Evolutionary conservation across 768 basidiomycete genomes (phyloP).

Genomic region (Auricularia heimuer): DNA sequence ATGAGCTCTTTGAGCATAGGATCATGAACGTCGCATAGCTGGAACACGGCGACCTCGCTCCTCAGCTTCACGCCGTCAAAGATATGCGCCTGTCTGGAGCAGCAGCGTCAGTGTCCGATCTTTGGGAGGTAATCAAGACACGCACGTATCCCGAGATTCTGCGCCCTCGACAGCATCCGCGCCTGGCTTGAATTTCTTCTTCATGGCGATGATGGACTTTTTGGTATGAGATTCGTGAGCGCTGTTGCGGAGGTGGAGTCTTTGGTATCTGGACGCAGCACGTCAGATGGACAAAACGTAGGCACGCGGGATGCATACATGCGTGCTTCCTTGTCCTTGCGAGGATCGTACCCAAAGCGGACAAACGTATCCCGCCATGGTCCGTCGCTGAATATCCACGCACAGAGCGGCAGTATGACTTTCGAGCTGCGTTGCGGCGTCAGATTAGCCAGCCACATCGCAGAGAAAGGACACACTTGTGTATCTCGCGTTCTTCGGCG

Average conservation of each 20-base stretch:
- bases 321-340: conserved; percentile 58
- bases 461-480: conserved; percentile 45
- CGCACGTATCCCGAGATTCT: neutral
- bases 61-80: conserved; percentile 79
- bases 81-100: conserved; percentile 51
- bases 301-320: conserved; percentile 43
- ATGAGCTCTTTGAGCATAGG: conserved; percentile 77
- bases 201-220: conserved; percentile 25
- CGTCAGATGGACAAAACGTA: neutral
- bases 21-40: conserved; percentile 87
- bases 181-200: neutral
- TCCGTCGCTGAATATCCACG: conserved; percentile 88
- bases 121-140: neutral
- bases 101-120: neutral
- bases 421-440: conserved; percentile 49
- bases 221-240: neutral
- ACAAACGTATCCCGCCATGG: conserved; percentile 89
- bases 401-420: conserved; percentile 64
- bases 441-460: neutral
- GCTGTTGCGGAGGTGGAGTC: conserved; percentile 75
- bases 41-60: conserved; percentile 86
- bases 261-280: conserved; percentile 70
- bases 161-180: neutral
- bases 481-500: conserved; percentile 57
- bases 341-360: conserved; percentile 82